These are phyloP conservation scores for Ceratopteris richardii DNA, from an alignment of 75 land plant genomes.

Conservation along the genomic window DNA sequence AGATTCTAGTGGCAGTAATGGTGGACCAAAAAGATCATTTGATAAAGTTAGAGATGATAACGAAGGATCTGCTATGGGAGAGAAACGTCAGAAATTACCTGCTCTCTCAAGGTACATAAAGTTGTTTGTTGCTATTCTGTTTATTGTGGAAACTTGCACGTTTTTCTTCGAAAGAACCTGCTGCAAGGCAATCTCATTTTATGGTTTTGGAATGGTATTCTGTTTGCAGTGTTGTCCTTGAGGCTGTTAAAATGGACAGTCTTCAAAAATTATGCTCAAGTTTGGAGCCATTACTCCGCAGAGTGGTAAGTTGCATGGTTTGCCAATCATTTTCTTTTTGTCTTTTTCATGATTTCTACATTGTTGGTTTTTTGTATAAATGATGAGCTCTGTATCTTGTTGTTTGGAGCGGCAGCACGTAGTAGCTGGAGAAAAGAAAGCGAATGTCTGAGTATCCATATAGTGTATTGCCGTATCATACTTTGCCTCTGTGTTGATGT, in stretches of 20 bases:
- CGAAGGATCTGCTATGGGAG: constrained; percentile 20
- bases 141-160: neutral
- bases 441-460: too few species aligned
- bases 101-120: constrained; percentile 51
- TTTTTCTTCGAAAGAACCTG: too few species aligned
- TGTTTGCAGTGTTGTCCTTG: constrained; percentile 75
- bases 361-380: too few species aligned
- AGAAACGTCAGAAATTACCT: constrained; percentile 44
- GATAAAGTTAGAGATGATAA: constrained; percentile 3
- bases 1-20: too few species aligned
- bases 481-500: too few species aligned
- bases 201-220: neutral
- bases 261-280: constrained; percentile 83
- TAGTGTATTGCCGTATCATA: too few species aligned
- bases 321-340: too few species aligned
- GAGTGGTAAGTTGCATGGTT: constrained; percentile 75
- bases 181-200: too few species aligned
- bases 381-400: too few species aligned
- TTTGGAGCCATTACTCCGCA: constrained; percentile 78
- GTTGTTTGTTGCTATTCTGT: neutral
- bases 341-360: neutral
- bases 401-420: too few species aligned
- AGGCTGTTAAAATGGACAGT: constrained; percentile 84
- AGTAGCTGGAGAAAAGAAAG: too few species aligned
- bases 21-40: constrained; percentile 15